phyloP scores from a whole-genome alignment of 208 protist genomes.

The Strigomonas culicis region DNA sequence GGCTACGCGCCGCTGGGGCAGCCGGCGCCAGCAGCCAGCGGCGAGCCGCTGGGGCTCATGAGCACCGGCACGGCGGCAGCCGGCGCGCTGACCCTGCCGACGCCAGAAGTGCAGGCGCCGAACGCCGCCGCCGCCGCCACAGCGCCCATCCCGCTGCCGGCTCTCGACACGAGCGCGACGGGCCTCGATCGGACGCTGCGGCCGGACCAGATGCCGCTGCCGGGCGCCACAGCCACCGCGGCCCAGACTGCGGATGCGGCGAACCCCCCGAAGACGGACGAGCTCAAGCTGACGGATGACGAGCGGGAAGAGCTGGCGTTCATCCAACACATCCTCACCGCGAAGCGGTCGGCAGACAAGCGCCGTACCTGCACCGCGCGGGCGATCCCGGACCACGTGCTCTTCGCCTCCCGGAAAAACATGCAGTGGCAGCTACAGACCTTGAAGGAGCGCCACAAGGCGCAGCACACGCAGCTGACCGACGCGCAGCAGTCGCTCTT shows the following conservation, averaged over 20 bases:
- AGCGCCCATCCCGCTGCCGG: neutral
- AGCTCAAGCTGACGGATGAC: conserved; percentile 7
- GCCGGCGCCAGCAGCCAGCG: neutral
- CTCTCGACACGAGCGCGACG: neutral
- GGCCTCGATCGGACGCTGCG: neutral
- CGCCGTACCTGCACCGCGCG: neutral
- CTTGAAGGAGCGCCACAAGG: neutral
- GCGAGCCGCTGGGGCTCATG: neutral
- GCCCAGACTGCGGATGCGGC: neutral
- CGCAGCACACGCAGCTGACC: neutral
- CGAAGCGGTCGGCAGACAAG: neutral
- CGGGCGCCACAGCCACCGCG: neutral
- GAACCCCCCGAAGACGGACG: conserved; percentile 8
- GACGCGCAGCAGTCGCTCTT: neutral
- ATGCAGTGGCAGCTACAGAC: conserved; percentile 11
- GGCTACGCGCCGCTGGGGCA: neutral
- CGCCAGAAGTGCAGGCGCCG: neutral
- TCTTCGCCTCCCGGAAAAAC: neutral
- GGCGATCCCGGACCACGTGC: conserved; percentile 1
- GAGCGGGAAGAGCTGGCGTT: conserved; percentile 17
- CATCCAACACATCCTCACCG: conserved; percentile 10
- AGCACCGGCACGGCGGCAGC: neutral
- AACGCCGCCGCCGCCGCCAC: neutral
- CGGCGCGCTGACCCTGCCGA: too few species aligned
- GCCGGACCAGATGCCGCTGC: conserved; percentile 1